Percentiles rank a stretch among this genome's conserved stretches.
phyloP scores from a whole-genome alignment of 1,284 basidiomycete species.

The Fomes fomentarius region DNA sequence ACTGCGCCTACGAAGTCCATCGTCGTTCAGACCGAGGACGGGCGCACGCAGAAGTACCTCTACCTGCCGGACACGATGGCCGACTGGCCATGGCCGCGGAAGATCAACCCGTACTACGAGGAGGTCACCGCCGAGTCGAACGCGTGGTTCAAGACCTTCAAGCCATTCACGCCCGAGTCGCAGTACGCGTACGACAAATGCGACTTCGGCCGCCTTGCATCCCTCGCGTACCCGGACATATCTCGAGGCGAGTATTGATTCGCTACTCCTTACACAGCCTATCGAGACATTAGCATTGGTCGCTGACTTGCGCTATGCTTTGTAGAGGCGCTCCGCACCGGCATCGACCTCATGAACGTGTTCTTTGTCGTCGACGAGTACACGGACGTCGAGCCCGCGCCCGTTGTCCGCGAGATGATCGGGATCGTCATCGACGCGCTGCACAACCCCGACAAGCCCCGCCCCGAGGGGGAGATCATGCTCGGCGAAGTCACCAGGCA shows the following conservation, averaged over 20 bases:
- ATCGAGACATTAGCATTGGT: no score
- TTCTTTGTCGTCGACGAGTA: slow-evolving; percentile 49
- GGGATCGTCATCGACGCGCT: not conserved
- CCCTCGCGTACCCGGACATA: slow-evolving; percentile 27
- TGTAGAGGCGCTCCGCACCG: slow-evolving; percentile 22
- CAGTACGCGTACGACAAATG: slow-evolving; percentile 38
- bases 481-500: not conserved
- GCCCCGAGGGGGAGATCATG: not conserved
- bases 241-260: slow-evolving; percentile 21
- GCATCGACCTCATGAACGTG: slow-evolving; percentile 44
- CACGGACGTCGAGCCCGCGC: slow-evolving; percentile 36
- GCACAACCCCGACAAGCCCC: slow-evolving; percentile 2
- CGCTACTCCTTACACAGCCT: not conserved
- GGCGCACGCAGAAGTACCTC: not conserved
- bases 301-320: no score
- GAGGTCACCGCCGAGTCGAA: slow-evolving; percentile 32
- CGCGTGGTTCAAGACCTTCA: slow-evolving; percentile 37
- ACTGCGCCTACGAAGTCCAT: not conserved
- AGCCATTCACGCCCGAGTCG: slow-evolving; percentile 31
- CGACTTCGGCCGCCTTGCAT: slow-evolving; percentile 35
- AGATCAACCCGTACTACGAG: slow-evolving; percentile 25
- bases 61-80: slow-evolving; percentile 16
- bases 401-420: slow-evolving; percentile 25
- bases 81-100: slow-evolving; percentile 19
- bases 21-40: slow-evolving; percentile 30